phyloP scores from a whole-genome alignment of 139 green algal genomes.

The Raphidocelis subcapitata region DNA sequence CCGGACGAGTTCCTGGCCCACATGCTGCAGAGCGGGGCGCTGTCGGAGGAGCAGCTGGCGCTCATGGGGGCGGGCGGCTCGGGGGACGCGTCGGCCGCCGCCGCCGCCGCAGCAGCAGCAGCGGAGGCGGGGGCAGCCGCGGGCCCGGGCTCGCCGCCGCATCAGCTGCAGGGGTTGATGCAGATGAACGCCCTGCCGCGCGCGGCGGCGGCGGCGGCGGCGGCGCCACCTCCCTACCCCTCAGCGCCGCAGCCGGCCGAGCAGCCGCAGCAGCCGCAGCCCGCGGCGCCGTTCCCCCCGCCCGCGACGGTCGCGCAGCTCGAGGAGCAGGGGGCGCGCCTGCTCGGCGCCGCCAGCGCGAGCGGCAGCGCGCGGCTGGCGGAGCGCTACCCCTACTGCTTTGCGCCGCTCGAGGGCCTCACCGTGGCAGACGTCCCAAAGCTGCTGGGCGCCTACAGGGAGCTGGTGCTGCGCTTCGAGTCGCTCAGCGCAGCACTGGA shows the following conservation, averaged over 20 bases:
- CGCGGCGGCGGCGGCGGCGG: background rate
- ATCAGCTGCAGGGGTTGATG: constrained; percentile 2
- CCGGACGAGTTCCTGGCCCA: constrained; percentile 66
- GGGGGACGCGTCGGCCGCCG: constrained; percentile 2
- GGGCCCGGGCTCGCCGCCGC: background rate
- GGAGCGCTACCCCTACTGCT: constrained; percentile 65
- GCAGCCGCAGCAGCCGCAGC: background rate
- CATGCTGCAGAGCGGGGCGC: constrained; percentile 65
- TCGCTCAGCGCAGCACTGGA: constrained; percentile 35
- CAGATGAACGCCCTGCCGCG: background rate
- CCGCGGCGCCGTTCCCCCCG: background rate
- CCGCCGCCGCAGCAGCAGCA: background rate
- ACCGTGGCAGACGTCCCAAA: constrained; percentile 66
- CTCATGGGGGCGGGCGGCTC: constrained; percentile 8
- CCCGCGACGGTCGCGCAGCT: constrained; percentile 51
- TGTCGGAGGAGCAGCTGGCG: constrained; percentile 44
- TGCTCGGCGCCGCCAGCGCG: constrained; percentile 3
- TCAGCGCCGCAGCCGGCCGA: constrained; percentile 1
- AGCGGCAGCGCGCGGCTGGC: constrained; percentile 24
- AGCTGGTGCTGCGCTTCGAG: constrained; percentile 75
- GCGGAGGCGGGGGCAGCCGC: background rate
- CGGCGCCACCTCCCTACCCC: background rate
- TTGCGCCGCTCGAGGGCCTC: constrained; percentile 54
- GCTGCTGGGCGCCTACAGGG: constrained; percentile 76
- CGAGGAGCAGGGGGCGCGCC: constrained; percentile 44